phyloP scores from a whole-genome alignment of 2,329 filamentous ascomycete genomes.

The Exutisphaerella laricina region DNA sequence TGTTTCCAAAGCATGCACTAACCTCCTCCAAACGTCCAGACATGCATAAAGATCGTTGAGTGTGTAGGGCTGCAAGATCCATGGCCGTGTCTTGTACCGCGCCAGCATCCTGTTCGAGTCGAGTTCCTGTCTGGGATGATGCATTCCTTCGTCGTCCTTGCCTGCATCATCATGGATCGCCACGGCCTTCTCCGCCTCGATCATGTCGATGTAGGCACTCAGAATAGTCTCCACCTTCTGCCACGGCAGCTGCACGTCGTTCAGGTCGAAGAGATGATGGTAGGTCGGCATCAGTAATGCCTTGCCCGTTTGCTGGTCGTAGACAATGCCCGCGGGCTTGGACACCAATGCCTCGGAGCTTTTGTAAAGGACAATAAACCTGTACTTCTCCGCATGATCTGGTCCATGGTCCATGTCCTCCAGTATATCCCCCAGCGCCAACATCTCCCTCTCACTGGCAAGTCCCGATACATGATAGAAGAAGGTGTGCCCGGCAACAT shows the following conservation, averaged over 20 bases:
- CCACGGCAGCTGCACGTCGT: constrained; percentile 29
- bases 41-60: constrained; percentile 27
- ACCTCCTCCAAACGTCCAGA: constrained; percentile 27
- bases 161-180: constrained; percentile 27
- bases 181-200: constrained; percentile 32
- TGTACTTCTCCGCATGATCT: constrained; percentile 25
- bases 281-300: constrained; percentile 34
- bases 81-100: constrained; percentile 27
- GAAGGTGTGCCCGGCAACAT: constrained; percentile 29
- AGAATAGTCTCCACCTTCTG: constrained; percentile 32
- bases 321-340: constrained; percentile 30
- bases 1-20: constrained; percentile 29
- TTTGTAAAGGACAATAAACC: constrained; percentile 30
- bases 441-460: constrained; percentile 26
- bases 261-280: constrained; percentile 31
- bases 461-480: constrained; percentile 32
- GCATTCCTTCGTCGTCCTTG: constrained; percentile 13
- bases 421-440: constrained; percentile 28
- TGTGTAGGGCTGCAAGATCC: constrained; percentile 32
- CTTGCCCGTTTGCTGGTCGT: constrained; percentile 27
- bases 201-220: constrained; percentile 33
- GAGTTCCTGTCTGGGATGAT: constrained; percentile 13
- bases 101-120: constrained; percentile 17
- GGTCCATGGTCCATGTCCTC: constrained; percentile 26
- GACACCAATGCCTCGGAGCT: constrained; percentile 28